Conservation (phyloP, 2,329 filamentous ascomycete species). For the Aspergillus costaricaensis region DNA sequence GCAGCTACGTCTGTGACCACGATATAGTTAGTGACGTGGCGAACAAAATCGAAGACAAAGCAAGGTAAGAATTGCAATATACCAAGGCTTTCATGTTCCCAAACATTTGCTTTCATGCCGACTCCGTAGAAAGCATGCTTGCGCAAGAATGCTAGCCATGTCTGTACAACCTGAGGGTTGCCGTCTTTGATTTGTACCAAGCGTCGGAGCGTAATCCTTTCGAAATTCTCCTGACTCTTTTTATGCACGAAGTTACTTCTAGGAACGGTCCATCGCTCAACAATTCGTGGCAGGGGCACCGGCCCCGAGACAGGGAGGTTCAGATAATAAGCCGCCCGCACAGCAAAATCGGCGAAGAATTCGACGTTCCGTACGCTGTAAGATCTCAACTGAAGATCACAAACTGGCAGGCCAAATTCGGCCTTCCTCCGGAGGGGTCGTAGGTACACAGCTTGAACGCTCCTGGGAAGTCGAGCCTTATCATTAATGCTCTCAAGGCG, state of each 20-base stretch:
- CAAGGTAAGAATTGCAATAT: slow-evolving; percentile 29
- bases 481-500: slow-evolving; percentile 37
- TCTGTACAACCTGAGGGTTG: slow-evolving; percentile 80
- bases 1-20: slow-evolving; percentile 40
- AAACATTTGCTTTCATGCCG: slow-evolving; percentile 98
- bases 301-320: slow-evolving; percentile 83
- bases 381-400: slow-evolving; percentile 89
- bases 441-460: slow-evolving; percentile 83
- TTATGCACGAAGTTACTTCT: slow-evolving; percentile 90
- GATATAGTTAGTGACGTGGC: neutral
- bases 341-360: slow-evolving; percentile 91
- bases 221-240: slow-evolving; percentile 97
- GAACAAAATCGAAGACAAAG: neutral
- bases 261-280: slow-evolving; percentile 92
- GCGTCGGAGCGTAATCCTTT: slow-evolving; percentile 80
- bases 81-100: slow-evolving; percentile 79
- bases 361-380: slow-evolving; percentile 88
- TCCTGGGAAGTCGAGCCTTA: slow-evolving; percentile 66
- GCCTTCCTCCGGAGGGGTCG: slow-evolving; percentile 76
- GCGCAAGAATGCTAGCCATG: slow-evolving; percentile 89
- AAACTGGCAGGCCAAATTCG: slow-evolving; percentile 76
- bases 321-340: slow-evolving; percentile 93
- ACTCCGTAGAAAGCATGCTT: slow-evolving; percentile 95
- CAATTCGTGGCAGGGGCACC: slow-evolving; percentile 79
- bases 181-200: slow-evolving; percentile 93